Evolutionary conservation across 2,329 filamentous ascomycete species (phyloP), one percentile per base, ranked within the genome.

Genomic region (Aspergillus japonicus): DNA sequence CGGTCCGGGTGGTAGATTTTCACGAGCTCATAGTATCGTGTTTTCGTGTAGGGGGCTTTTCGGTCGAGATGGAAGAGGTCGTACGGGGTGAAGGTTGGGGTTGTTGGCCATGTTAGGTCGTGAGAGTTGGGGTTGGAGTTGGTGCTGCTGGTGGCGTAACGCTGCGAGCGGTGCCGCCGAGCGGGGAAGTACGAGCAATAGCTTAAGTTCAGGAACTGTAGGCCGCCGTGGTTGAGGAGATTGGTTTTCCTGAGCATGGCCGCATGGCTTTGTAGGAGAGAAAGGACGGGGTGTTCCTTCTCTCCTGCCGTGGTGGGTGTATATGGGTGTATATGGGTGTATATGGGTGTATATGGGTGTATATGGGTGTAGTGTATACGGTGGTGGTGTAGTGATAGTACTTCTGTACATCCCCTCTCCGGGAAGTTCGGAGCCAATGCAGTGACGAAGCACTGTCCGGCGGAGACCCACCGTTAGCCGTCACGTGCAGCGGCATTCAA

Each of bases 1-100:
- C 85, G 85, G 75, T 99, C 95, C 0, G 95, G 95, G 72, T 99
- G 95, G 78, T 99, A 99, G 50, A 96, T 82, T 80, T 98, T 99
- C 59, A 96, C 95, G 55, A 99, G 85, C 71, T 94, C 85, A 76
- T 96, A 95, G 82, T 92, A 99, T 61, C 87, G 87, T 48, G 83
- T 79, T 77, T 99, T 98, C 63, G 85, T 88, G 75, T 99, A 98
- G 2, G 87, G 84, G 14, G 86, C 87, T 59, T 80, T 80, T 66
- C 79, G 84, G 56, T 80, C 77, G 64, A 84, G 79, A 33, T 84
- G 81, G 69, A 98, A 88, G 71, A 99, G 91, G 70, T 98, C 91
- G 78, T 99, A 98, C 1, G 95, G 95, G 0, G 93, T 94, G 56
- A 77, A 76, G 3, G 70, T 68, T 16, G 73, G 64, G 50, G 77